Evolutionary conservation across 139 green algal species (phyloP).

Genomic region (Chlamydomonas schloesseri): DNA sequence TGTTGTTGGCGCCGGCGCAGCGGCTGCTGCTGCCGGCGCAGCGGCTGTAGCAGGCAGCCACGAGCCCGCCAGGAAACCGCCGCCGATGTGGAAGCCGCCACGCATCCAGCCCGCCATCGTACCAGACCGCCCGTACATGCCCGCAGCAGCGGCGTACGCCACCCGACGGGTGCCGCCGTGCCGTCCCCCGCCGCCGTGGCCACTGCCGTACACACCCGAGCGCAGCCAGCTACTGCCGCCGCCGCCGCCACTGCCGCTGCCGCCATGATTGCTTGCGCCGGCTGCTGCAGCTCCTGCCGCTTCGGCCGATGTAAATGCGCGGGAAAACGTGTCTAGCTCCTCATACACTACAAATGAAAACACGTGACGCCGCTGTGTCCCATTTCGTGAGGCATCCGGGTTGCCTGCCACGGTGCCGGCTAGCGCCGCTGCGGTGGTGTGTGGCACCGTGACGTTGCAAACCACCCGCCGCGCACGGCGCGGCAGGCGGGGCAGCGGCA

Average conservation of each 20-base stretch:
- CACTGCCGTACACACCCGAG: neutral
- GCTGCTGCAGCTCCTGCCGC: neutral
- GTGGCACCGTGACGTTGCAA: too few species aligned
- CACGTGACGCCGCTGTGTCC: too few species aligned
- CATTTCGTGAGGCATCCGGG: too few species aligned
- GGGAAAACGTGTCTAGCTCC: neutral
- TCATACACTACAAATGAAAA: slow-evolving; percentile 13
- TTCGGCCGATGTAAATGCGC: neutral
- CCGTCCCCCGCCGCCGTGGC: too few species aligned
- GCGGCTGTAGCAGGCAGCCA: too few species aligned
- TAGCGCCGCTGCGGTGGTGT: too few species aligned
- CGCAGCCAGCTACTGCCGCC: neutral
- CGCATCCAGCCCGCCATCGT: neutral
- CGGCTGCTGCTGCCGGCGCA: too few species aligned
- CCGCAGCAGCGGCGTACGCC: neutral
- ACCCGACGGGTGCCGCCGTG: too few species aligned
- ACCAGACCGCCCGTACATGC: neutral
- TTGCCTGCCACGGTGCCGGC: too few species aligned
- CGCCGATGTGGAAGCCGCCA: neutral
- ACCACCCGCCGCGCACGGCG: too few species aligned
- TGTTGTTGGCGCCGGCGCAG: neutral
- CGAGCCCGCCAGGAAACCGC: too few species aligned
- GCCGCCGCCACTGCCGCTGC: neutral
- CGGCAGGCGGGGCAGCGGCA: neutral
- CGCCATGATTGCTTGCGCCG: too few species aligned